A percentile compares a stretch with the other conserved stretches of the same genome.
phyloP scores from a whole-genome alignment of 2,329 filamentous ascomycete genomes.

The Trichoderma hamatum region DNA sequence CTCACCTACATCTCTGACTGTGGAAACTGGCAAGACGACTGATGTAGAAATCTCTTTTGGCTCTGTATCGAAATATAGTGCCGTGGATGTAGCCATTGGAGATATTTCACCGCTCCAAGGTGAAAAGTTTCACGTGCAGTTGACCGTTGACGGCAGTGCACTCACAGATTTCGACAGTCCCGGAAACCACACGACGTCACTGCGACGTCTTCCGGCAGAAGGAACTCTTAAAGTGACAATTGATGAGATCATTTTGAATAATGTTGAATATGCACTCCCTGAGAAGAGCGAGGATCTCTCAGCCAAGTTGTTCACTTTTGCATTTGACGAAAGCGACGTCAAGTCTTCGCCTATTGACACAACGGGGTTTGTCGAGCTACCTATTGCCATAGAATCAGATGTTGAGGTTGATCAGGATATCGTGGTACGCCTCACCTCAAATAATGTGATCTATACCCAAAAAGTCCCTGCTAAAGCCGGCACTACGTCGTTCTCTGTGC shows the following conservation, averaged over 20 bases:
- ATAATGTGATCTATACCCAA: background rate
- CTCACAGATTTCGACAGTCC: constrained; percentile 8
- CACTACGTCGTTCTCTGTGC: background rate
- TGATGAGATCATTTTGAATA: background rate
- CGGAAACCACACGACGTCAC: background rate
- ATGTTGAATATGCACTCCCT: background rate
- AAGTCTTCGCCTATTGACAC: no score
- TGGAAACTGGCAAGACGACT: no score
- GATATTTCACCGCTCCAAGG: background rate
- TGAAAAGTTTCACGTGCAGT: background rate
- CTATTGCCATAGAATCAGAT: no score
- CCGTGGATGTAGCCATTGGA: constrained; percentile 18
- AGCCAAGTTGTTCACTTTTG: no score
- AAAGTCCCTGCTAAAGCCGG: background rate
- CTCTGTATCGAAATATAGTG: background rate
- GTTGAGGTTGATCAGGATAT: background rate
- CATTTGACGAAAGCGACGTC: no score
- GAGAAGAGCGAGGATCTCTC: no score
- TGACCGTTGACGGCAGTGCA: background rate
- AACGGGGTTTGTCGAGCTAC: no score
- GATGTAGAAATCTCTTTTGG: background rate
- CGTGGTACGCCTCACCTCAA: background rate
- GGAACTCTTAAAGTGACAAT: background rate
- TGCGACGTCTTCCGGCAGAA: constrained; percentile 7
- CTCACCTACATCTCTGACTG: no score